Evolutionary conservation across 257 asterid genomes (phyloP), one percentile per base, ranked within the genome.

Genomic region (Henckelia pumila): DNA sequence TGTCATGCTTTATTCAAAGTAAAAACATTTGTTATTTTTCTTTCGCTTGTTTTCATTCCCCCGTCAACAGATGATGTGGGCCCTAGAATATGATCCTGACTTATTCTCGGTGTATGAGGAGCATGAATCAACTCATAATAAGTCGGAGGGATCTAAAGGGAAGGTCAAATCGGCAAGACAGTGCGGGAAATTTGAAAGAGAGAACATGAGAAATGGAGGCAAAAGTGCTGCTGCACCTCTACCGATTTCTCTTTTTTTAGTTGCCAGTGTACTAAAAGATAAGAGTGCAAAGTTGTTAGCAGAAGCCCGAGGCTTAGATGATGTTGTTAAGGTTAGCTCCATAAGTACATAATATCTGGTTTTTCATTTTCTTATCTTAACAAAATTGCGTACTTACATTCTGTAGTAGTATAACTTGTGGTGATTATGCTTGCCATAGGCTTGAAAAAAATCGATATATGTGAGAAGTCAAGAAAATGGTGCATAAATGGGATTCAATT

Each of bases 301-400:
- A 9, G 98, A 92, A 77, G 98, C 98, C 28, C 84, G 89, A 11
- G 98, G 98, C 40, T 78, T 92, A 17, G 98, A 92, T 17, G 98
- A 92, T 10, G 96, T 92, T 50, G 92, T 89, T 53, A 79, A 93
- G 97, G 99, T 90, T 55, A 64, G 78, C 63, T 61, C 56, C 20
- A 61, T 58, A 24, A 28, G 19, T 47, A 56, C 14, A 30, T 32
- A 47, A 65, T 6, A 13, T 44, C 19, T 44, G 52, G 52, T 29
- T 25, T 65, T 62, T 62, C 40, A 62, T 1, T 32, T 23, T 60
- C 22, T 9, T 0, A 29, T 23, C 29, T 60, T 61, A n/a, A 20
- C 49, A 29, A 60, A 21, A 60, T 30, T 7, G 14, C 30, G 26
- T 19, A 19, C 7, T 8, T 55, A 6, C 26, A 20, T 55, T 19